These are phyloP conservation scores for Colletotrichum cereale DNA, from an alignment of 2,329 filamentous ascomycete species.

Conservation along the genomic window DNA sequence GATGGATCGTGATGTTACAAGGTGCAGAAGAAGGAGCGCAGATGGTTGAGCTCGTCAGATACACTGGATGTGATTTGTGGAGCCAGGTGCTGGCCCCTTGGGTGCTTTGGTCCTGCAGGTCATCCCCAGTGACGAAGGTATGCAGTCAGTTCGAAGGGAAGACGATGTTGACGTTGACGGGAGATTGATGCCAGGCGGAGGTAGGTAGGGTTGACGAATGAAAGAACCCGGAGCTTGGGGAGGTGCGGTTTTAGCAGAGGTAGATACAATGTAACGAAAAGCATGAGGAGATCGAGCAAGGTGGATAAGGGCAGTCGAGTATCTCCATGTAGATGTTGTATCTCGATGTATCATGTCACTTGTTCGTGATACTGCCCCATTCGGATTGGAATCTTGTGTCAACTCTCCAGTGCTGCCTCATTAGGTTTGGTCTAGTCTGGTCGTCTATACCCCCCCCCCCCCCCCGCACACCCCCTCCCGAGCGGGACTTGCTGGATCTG, in stretches of 20 bases:
- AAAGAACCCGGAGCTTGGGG: background rate
- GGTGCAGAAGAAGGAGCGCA: background rate
- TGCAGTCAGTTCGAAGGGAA: background rate
- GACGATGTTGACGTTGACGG: background rate
- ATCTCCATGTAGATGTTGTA: slow-evolving; percentile 20
- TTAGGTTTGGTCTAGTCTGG: background rate
- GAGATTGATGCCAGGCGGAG: background rate
- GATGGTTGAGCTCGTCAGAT: background rate
- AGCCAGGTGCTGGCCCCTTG: background rate
- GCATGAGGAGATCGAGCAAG: background rate
- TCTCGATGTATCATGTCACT: background rate
- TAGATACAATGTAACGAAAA: slow-evolving; percentile 9
- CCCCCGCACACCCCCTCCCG: background rate
- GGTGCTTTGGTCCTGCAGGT: slow-evolving; percentile 14
- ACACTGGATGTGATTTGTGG: background rate
- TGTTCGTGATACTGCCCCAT: slow-evolving; percentile 1
- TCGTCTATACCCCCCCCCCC: background rate
- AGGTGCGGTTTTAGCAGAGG: slow-evolving; percentile 20
- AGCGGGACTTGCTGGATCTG: background rate
- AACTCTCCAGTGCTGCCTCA: slow-evolving; percentile 1
- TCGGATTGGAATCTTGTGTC: background rate
- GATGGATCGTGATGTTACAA: background rate
- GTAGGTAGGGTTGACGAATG: background rate
- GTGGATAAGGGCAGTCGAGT: background rate
- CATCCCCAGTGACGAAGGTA: slow-evolving; percentile 2